phyloP scores from a whole-genome alignment of 129 eudicot species.

The Pulicaria dysenterica region DNA sequence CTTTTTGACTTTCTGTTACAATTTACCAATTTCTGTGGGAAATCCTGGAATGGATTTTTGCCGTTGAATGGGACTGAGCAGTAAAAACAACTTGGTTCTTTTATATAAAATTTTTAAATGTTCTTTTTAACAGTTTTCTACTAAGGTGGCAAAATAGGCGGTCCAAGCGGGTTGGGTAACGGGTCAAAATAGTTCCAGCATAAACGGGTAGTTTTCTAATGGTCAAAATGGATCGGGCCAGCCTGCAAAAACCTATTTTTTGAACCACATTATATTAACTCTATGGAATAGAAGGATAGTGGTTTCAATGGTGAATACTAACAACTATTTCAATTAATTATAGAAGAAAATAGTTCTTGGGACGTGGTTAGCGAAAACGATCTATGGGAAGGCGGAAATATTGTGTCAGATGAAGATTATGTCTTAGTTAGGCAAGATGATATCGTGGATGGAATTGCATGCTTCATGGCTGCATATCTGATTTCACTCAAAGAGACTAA shows the following conservation, averaged over 20 bases:
- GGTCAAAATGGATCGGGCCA: not conserved
- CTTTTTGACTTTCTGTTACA: too few relatives aligned
- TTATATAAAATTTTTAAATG: too few relatives aligned
- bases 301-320: slow-evolving; percentile 23
- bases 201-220: not conserved
- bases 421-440: slow-evolving; percentile 95
- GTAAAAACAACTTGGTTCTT: too few relatives aligned
- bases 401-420: slow-evolving; percentile 67
- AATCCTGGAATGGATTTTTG: too few relatives aligned
- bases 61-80: too few relatives aligned
- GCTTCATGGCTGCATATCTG: slow-evolving; percentile 94
- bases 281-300: not conserved
- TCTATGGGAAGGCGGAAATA: slow-evolving; percentile 77
- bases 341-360: slow-evolving; percentile 96
- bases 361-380: slow-evolving; percentile 88
- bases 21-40: not conserved
- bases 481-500: slow-evolving; percentile 86
- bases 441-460: slow-evolving; percentile 94
- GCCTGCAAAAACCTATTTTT: not conserved
- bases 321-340: slow-evolving; percentile 19
- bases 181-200: not conserved
- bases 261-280: not conserved
- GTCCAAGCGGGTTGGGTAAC: not conserved
- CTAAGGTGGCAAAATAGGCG: too few relatives aligned
- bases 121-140: too few relatives aligned